Percentiles rank a stretch among this genome's conserved stretches.
Evolutionary conservation across 2,329 filamentous ascomycete species (phyloP).

Genomic region (Huntiella bhutanensis): DNA sequence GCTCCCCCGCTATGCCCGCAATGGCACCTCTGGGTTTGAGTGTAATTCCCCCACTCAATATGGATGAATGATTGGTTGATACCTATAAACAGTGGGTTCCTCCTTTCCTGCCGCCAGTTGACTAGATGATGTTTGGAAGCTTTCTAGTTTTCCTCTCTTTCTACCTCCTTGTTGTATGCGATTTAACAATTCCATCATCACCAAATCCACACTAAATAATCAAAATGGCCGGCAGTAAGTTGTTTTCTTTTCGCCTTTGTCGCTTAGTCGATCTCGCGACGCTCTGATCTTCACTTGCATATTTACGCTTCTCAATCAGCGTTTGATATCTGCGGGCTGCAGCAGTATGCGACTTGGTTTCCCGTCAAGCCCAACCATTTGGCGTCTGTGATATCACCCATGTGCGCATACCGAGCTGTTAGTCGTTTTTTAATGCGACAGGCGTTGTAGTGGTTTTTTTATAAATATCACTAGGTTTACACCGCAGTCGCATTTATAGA

Average conservation of each 20-base stretch:
- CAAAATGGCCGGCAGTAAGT: constrained; percentile 20
- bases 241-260: neutral
- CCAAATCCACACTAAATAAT: constrained; percentile 7
- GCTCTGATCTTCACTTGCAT: neutral
- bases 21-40: too few relatives aligned
- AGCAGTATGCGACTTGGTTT: too few relatives aligned
- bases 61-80: too few relatives aligned
- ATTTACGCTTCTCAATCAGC: neutral
- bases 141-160: neutral
- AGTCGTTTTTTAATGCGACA: neutral
- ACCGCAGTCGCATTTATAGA: too few relatives aligned
- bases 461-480: too few relatives aligned
- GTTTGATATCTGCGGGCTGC: too few relatives aligned
- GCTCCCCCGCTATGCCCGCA: neutral
- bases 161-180: neutral
- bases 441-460: too few relatives aligned
- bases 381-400: neutral
- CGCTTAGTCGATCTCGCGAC: too few relatives aligned
- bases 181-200: neutral
- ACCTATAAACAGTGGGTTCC: neutral
- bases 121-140: too few relatives aligned
- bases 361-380: too few relatives aligned
- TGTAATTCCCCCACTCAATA: too few relatives aligned
- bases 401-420: neutral
- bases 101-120: neutral